These are phyloP conservation scores for Haplosporangium gracile DNA, from an alignment of 192 early-diverging fungal genomes.

Conservation along the genomic window DNA sequence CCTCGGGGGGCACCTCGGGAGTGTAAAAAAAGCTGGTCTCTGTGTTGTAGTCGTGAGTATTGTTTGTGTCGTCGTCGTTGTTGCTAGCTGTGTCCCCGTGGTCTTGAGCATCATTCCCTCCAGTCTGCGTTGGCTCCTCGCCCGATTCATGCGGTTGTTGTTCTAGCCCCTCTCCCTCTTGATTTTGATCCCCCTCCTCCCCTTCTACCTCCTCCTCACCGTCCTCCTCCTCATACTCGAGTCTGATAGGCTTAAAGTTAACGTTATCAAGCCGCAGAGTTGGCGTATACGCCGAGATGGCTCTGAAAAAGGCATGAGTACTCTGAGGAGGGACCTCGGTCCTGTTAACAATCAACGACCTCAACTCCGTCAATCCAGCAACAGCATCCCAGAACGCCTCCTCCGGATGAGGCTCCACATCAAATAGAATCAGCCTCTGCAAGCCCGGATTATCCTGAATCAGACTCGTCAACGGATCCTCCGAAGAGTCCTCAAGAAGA, in stretches of 20 bases:
- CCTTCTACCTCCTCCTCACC: neutral
- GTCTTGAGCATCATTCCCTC: too few relatives aligned
- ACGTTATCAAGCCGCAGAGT: neutral
- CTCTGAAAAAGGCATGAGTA: neutral
- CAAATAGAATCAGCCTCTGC: neutral
- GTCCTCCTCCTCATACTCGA: neutral
- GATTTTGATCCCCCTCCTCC: neutral
- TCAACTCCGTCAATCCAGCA: neutral
- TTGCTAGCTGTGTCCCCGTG: neutral
- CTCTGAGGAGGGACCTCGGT: neutral
- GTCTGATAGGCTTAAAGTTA: neutral
- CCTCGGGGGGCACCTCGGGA: neutral
- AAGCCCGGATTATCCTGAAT: neutral
- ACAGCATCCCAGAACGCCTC: slow-evolving; percentile 5
- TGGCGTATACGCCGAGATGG: neutral
- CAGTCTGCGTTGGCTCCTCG: neutral
- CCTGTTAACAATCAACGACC: neutral
- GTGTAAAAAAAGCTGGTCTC: neutral
- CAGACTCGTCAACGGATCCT: neutral
- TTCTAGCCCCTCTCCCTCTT: neutral
- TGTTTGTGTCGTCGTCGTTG: neutral
- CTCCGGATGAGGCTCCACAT: neutral
- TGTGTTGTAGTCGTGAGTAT: neutral
- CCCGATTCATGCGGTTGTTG: neutral
- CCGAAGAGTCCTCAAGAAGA: neutral